phyloP scores from a whole-genome alignment of 768 basidiomycete species.

The Leucosporidium creatinivorum region DNA sequence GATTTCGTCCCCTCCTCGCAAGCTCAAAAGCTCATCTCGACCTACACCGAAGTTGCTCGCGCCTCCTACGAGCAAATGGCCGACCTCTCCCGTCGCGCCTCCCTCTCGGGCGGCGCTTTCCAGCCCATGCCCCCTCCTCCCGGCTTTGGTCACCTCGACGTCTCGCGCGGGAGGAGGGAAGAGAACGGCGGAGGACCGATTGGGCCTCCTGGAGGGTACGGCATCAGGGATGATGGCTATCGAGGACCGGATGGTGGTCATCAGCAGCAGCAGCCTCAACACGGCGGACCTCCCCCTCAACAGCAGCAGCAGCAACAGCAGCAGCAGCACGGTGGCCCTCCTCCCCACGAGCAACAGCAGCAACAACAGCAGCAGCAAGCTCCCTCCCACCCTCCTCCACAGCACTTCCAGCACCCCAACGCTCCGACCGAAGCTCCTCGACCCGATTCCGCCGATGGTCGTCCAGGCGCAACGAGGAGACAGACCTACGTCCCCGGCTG shows the following conservation, averaged over 20 bases:
- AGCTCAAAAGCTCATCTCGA: conserved; percentile 37
- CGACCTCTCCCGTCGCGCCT: conserved; percentile 61
- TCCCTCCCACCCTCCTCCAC: not conserved
- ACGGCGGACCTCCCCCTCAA: not conserved
- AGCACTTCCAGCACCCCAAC: conserved; percentile 43
- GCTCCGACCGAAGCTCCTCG: conserved; percentile 54
- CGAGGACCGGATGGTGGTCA: not conserved
- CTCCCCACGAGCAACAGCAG: conserved; percentile 1
- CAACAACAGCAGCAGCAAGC: conserved; percentile 6
- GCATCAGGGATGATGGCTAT: not conserved
- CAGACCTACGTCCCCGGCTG: conserved; percentile 80
- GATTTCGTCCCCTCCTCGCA: conserved; percentile 34
- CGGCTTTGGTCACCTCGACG: conserved; percentile 21
- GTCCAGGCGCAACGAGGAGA: conserved; percentile 43
- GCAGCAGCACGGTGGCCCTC: not conserved
- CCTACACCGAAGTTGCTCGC: conserved; percentile 56
- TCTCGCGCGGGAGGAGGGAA: conserved; percentile 3
- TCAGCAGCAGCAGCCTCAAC: not conserved
- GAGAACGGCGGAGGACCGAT: not conserved
- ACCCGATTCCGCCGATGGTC: not conserved
- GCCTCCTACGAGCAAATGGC: conserved; percentile 70
- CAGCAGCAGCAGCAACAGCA: conserved; percentile 10
- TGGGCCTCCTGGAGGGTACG: too few species aligned
- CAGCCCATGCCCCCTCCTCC: conserved; percentile 25
- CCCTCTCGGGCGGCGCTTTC: conserved; percentile 20